A percentile compares a stretch with the other conserved stretches of the same genome.
These are phyloP conservation scores for Neolentinus lepideus DNA, from an alignment of 1,284 basidiomycete genomes.

Conservation along the genomic window DNA sequence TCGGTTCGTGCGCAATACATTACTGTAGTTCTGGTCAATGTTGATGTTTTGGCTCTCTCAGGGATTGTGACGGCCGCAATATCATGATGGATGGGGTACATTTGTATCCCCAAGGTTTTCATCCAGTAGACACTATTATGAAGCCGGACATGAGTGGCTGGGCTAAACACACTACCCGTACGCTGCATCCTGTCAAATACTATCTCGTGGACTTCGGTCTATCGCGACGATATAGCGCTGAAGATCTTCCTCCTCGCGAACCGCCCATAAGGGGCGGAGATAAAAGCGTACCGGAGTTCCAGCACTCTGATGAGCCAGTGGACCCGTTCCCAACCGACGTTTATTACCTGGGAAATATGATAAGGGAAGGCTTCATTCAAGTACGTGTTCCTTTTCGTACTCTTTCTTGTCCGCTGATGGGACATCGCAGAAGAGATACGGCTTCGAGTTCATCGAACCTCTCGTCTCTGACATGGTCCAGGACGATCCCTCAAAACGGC, in stretches of 20 bases:
- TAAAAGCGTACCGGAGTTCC: constrained; percentile 11
- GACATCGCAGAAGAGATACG: not conserved
- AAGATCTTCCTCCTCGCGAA: constrained; percentile 5
- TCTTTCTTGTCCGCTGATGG: not conserved
- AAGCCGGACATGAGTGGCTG: not conserved
- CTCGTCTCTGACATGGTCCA: not conserved
- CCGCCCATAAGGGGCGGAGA: constrained; percentile 14
- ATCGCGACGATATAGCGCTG: constrained; percentile 7
- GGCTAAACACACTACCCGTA: constrained; percentile 1
- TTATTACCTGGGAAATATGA: constrained; percentile 21
- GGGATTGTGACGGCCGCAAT: constrained; percentile 3
- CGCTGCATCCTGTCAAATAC: constrained; percentile 9
- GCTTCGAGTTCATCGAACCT: not conserved
- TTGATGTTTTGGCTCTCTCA: not conserved
- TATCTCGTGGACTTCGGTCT: constrained; percentile 14
- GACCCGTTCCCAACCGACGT: constrained; percentile 22
- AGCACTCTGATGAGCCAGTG: constrained; percentile 5
- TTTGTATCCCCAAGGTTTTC: constrained; percentile 5
- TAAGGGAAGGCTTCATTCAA: constrained; percentile 12
- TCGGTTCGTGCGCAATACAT: constrained; percentile 8
- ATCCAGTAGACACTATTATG: not conserved
- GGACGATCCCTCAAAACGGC: not conserved
- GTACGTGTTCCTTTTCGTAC: not conserved
- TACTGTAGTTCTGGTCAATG: not conserved
- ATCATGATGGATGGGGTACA: constrained; percentile 6